phyloP scores from a whole-genome alignment of 1,284 basidiomycete genomes.

The Microbotryum scabiosae region DNA sequence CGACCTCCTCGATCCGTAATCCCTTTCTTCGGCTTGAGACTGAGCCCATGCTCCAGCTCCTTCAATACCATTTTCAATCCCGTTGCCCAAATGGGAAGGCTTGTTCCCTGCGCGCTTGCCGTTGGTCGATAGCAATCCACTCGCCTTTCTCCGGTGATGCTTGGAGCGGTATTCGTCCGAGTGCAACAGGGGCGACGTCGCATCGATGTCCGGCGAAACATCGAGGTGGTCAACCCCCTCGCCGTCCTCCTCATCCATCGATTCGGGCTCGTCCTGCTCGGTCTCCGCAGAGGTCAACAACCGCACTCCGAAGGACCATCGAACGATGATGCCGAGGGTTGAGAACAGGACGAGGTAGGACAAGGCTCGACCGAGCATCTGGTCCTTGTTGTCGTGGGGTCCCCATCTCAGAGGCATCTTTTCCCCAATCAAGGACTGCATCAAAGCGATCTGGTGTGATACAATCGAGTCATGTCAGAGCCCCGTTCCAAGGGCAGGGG shows the following conservation, averaged over 20 bases:
- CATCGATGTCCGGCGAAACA: too few relatives aligned
- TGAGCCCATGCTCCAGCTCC: background rate
- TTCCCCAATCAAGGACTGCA: constrained; percentile 42
- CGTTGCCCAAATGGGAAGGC: background rate
- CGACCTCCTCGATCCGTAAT: background rate
- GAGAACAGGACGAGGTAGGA: constrained; percentile 41
- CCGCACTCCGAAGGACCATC: constrained; percentile 43
- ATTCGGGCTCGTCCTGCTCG: constrained; percentile 8
- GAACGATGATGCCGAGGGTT: constrained; percentile 43
- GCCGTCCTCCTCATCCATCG: constrained; percentile 4
- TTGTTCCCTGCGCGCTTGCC: background rate
- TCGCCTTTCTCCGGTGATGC: too few relatives aligned
- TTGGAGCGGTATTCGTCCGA: too few relatives aligned
- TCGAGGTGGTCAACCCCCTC: background rate
- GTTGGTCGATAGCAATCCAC: background rate
- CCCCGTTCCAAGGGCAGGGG: too few relatives aligned
- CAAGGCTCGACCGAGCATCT: constrained; percentile 34
- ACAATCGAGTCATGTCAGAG: too few relatives aligned
- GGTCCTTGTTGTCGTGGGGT: constrained; percentile 32
- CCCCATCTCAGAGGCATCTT: constrained; percentile 35
- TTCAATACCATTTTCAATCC: constrained; percentile 2
- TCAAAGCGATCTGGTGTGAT: constrained; percentile 38
- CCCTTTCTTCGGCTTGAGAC: background rate
- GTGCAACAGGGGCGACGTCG: too few relatives aligned
- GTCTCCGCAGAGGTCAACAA: constrained; percentile 41